Evolutionary conservation across 176 grass and related monocot genomes (phyloP).

Genomic region (Ananas comosus): DNA sequence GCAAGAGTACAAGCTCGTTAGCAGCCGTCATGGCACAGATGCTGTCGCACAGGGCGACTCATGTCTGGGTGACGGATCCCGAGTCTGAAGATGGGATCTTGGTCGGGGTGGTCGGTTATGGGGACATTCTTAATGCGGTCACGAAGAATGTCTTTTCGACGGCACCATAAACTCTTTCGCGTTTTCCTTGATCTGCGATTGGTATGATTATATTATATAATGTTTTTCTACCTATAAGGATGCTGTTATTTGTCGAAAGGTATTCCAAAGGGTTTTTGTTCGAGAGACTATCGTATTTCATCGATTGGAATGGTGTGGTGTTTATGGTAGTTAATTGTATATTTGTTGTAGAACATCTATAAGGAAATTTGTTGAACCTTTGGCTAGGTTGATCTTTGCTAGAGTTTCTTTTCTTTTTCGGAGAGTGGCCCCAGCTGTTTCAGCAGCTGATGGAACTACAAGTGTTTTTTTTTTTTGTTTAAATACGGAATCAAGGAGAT

Average conservation of each 20-base stretch:
- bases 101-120: constrained; percentile 74
- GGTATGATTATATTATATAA: background rate
- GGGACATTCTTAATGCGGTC: constrained; percentile 72
- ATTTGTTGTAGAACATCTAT: background rate
- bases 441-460: background rate
- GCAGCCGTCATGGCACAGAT: constrained; percentile 96
- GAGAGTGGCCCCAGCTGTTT: background rate
- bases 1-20: constrained; percentile 65
- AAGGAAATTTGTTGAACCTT: background rate
- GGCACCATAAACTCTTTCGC: constrained; percentile 22
- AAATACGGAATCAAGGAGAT: too few relatives aligned
- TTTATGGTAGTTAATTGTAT: background rate
- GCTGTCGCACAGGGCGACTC: constrained; percentile 73
- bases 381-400: background rate
- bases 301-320: background rate
- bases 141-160: constrained; percentile 28
- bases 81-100: constrained; percentile 44
- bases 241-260: too few relatives aligned
- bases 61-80: constrained; percentile 81
- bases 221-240: background rate
- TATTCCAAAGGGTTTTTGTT: too few relatives aligned
- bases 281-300: too few relatives aligned
- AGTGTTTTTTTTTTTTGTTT: background rate
- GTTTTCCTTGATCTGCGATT: background rate
- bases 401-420: background rate